Percentiles rank a stretch among this genome's conserved stretches.
phyloP scores from a whole-genome alignment of 169 alveolate species.

The Eimeria sp. region DNA sequence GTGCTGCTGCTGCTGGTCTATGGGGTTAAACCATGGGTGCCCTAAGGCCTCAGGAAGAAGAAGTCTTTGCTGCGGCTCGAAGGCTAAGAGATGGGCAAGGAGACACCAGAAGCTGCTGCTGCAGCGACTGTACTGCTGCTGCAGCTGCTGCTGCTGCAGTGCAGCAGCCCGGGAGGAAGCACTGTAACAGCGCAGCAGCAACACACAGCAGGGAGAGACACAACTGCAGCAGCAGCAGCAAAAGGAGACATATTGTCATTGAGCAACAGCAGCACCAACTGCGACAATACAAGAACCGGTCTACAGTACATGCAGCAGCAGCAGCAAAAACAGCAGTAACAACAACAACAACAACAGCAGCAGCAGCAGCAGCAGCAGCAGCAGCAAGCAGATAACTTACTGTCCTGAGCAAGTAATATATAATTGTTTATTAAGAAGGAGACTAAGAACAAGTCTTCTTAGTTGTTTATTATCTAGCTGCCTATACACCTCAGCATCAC shows the following conservation, averaged over 20 bases:
- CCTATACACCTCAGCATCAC: background rate
- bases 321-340: too few species aligned
- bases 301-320: too few species aligned
- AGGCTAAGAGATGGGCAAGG: conserved; percentile 58
- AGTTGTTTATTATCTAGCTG: background rate
- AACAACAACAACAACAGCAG: background rate
- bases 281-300: background rate
- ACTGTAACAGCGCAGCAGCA: conserved; percentile 29
- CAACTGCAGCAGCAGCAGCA: background rate
- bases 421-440: background rate
- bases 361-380: conserved; percentile 8
- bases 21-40: conserved; percentile 58
- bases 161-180: conserved; percentile 16
- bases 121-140: conserved; percentile 68
- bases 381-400: conserved; percentile 36
- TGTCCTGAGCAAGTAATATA: background rate
- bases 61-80: conserved; percentile 53
- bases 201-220: too few species aligned
- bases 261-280: background rate
- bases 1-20: too few species aligned
- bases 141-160: conserved; percentile 38
- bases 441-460: conserved; percentile 17
- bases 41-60: conserved; percentile 76
- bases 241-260: background rate
- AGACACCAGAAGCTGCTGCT: background rate